These are phyloP conservation scores for Cystofilobasidium ferigula DNA, from an alignment of 768 basidiomycete genomes.

Conservation along the genomic window DNA sequence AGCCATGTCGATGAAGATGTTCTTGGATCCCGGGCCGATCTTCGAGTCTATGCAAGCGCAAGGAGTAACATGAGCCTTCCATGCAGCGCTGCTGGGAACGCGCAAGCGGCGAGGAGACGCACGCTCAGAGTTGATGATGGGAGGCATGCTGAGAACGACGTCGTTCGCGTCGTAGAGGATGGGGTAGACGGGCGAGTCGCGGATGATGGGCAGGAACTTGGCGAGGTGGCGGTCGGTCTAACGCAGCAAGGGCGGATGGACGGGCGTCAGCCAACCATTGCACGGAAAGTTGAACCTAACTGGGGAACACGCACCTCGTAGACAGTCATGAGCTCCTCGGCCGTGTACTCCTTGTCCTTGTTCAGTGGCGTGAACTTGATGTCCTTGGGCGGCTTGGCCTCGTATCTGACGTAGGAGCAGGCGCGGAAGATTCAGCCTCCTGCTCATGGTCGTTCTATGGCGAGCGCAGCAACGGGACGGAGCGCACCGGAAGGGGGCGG, in stretches of 20 bases:
- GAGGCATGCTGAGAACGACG: constrained; percentile 88
- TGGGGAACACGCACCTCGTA: constrained; percentile 59
- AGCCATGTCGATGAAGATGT: constrained; percentile 93
- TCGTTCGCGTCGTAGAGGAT: constrained; percentile 89
- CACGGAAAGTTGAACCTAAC: background rate
- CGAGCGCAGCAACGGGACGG: constrained; percentile 28
- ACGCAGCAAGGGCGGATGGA: background rate
- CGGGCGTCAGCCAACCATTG: background rate
- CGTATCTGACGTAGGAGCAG: constrained; percentile 30
- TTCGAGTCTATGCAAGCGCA: constrained; percentile 72
- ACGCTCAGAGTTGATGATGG: constrained; percentile 89
- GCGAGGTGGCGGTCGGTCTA: constrained; percentile 86
- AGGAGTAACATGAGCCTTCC: no score
- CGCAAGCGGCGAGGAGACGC: background rate
- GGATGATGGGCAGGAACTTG: constrained; percentile 81
- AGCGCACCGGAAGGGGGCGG: constrained; percentile 76
- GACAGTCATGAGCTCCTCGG: constrained; percentile 79
- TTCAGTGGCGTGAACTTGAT: constrained; percentile 86
- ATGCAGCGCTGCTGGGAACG: background rate
- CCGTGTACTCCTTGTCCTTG: constrained; percentile 67
- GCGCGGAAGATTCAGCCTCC: background rate
- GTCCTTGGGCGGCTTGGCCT: constrained; percentile 51
- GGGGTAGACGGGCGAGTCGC: constrained; percentile 90
- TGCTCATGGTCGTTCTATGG: no score
- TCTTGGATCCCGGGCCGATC: constrained; percentile 82